These are phyloP conservation scores for Vitellaria paradoxa DNA, from an alignment of 179 eudicot genomes.

Conservation along the genomic window DNA sequence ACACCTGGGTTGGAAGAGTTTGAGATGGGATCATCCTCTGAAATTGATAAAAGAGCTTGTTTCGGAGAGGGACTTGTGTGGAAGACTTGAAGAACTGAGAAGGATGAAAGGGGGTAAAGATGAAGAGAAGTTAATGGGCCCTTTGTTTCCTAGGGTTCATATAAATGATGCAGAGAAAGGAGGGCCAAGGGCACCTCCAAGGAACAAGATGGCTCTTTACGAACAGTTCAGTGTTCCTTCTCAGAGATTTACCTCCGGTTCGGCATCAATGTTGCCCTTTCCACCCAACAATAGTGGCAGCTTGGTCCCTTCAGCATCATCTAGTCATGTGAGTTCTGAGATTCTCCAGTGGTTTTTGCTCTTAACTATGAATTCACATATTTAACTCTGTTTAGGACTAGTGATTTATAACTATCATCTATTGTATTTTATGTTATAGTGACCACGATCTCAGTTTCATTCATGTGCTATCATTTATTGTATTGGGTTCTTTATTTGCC, in stretches of 20 bases:
- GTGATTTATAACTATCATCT: not conserved
- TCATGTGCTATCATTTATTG: not conserved
- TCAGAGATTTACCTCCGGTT: constrained; percentile 30
- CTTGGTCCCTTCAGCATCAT: constrained; percentile 27
- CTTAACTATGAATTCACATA: not conserved
- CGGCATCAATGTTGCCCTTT: constrained; percentile 23
- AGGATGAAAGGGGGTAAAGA: constrained; percentile 46
- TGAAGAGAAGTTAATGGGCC: constrained; percentile 49
- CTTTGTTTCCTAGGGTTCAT: constrained; percentile 79
- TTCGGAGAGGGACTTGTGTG: not conserved
- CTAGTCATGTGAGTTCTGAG: constrained; percentile 48
- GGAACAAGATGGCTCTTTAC: constrained; percentile 89
- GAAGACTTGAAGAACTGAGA: constrained; percentile 13
- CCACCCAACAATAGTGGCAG: constrained; percentile 17
- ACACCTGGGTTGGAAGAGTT: constrained; percentile 1
- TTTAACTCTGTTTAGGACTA: not conserved
- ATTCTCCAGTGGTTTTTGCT: not conserved
- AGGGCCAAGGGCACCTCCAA: constrained; percentile 82
- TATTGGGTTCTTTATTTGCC: not conserved
- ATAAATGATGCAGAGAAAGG: constrained; percentile 66
- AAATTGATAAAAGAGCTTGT: not conserved
- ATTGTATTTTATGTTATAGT: not conserved
- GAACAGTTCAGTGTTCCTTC: constrained; percentile 56
- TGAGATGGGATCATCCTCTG: not conserved
- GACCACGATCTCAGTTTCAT: not conserved